Evolutionary conservation across 805 yeast genomes (phyloP).

Genomic region (Starmerella apicola): DNA sequence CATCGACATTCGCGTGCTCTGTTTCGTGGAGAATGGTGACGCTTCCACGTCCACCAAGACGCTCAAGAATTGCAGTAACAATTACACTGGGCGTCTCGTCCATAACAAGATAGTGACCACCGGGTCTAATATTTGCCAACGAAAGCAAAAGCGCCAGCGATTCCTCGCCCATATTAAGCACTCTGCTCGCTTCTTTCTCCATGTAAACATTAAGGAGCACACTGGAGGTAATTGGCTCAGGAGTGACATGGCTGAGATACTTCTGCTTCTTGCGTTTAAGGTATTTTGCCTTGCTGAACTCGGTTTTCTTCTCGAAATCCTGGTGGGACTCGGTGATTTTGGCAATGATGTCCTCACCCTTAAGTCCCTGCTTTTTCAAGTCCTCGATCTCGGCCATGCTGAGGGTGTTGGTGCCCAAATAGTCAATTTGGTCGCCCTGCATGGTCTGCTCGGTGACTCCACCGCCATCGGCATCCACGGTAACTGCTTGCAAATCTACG

Average conservation of each 20-base stretch:
- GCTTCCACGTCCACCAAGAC: conserved; percentile 66
- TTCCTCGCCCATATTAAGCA: conserved; percentile 76
- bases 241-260: conserved; percentile 72
- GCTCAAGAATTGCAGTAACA: conserved; percentile 71
- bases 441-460: conserved; percentile 44
- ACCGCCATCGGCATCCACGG: conserved; percentile 30
- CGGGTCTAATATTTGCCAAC: conserved; percentile 72
- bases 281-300: conserved; percentile 84
- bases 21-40: conserved; percentile 76
- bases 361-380: conserved; percentile 59
- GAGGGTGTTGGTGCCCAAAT: conserved; percentile 54
- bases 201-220: conserved; percentile 59
- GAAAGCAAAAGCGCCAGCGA: conserved; percentile 65
- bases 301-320: conserved; percentile 78
- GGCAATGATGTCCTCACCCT: conserved; percentile 69
- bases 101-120: conserved; percentile 74
- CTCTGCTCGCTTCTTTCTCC: conserved; percentile 61
- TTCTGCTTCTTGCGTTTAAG: conserved; percentile 83
- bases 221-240: conserved; percentile 61
- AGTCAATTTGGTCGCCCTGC: conserved; percentile 58
- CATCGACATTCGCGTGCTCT: conserved; percentile 77
- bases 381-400: conserved; percentile 71
- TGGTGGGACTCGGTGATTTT: conserved; percentile 73
- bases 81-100: conserved; percentile 96
- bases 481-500: conserved; percentile 25